Evolutionary conservation across 129 eudicot species (phyloP).

Genomic region (Flaveria ramosissima): DNA sequence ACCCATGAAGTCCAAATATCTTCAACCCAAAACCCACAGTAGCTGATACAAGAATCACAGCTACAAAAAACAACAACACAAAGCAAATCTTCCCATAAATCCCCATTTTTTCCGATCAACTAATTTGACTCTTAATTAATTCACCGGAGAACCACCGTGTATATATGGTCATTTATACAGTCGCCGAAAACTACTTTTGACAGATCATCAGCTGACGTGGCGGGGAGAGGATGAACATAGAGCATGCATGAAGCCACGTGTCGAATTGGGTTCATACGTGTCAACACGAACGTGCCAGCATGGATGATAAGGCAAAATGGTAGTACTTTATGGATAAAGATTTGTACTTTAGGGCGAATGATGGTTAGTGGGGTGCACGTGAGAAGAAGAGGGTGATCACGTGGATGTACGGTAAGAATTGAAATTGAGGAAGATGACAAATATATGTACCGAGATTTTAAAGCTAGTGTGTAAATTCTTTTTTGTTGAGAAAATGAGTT

Average conservation of each 20-base stretch:
- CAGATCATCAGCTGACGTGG: constrained; percentile 44
- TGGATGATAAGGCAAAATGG: neutral
- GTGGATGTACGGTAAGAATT: constrained; percentile 31
- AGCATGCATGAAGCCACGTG: constrained; percentile 22
- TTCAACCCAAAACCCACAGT: too few species aligned
- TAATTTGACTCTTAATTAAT: neutral
- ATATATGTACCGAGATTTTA: neutral
- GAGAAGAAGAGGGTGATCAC: constrained; percentile 35
- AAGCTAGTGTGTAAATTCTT: neutral
- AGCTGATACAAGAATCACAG: too few species aligned
- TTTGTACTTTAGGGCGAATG: neutral
- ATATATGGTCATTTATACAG: neutral
- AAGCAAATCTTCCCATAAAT: too few species aligned
- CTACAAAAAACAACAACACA: too few species aligned
- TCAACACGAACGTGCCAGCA: constrained; percentile 24
- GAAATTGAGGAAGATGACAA: constrained; percentile 6
- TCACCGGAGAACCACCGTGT: neutral
- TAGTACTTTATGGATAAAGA: neutral
- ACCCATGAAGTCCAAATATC: too few species aligned
- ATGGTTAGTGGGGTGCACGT: constrained; percentile 27
- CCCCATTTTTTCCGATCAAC: neutral
- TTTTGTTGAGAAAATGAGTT: neutral
- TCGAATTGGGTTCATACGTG: constrained; percentile 29
- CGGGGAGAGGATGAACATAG: constrained; percentile 19
- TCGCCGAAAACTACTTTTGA: neutral